These are phyloP conservation scores for Pouteria campechiana DNA, from an alignment of 179 eudicot species.

Conservation along the genomic window DNA sequence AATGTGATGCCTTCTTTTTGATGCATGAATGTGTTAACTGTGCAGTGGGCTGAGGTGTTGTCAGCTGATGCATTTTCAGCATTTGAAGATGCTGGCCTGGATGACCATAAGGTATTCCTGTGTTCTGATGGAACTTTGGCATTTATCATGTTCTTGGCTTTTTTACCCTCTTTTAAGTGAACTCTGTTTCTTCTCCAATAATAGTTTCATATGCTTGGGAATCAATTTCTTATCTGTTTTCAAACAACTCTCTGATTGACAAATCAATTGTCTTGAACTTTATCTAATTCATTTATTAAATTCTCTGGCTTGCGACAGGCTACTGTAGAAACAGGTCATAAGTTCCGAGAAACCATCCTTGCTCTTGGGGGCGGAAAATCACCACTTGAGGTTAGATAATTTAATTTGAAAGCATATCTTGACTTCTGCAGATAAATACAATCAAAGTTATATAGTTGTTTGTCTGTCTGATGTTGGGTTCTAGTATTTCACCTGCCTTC, in stretches of 20 bases:
- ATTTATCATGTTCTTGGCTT: too few species aligned
- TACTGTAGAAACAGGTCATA: conserved; percentile 65
- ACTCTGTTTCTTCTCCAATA: too few species aligned
- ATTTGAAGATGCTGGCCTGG: conserved; percentile 92
- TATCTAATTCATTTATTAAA: too few species aligned
- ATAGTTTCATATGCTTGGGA: too few species aligned
- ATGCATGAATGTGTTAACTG: conserved; percentile 6
- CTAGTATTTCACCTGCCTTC: not conserved
- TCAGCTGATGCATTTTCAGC: conserved; percentile 99
- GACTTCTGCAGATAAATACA: too few species aligned
- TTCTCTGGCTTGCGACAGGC: conserved; percentile 33
- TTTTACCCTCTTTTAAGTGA: too few species aligned
- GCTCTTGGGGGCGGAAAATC: conserved; percentile 98
- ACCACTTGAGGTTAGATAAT: conserved; percentile 57
- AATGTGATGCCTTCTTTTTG: too few species aligned
- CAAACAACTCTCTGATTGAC: too few species aligned
- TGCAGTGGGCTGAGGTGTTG: conserved; percentile 99
- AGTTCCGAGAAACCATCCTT: conserved; percentile 90
- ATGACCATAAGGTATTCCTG: conserved; percentile 60
- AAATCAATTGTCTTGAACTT: too few species aligned
- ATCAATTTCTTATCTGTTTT: too few species aligned
- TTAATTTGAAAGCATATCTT: not conserved
- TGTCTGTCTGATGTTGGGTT: not conserved
- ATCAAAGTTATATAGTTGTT: not conserved
- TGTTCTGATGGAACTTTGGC: too few species aligned